phyloP scores from a whole-genome alignment of 2,329 filamentous ascomycete genomes.

The Nemania serpens region DNA sequence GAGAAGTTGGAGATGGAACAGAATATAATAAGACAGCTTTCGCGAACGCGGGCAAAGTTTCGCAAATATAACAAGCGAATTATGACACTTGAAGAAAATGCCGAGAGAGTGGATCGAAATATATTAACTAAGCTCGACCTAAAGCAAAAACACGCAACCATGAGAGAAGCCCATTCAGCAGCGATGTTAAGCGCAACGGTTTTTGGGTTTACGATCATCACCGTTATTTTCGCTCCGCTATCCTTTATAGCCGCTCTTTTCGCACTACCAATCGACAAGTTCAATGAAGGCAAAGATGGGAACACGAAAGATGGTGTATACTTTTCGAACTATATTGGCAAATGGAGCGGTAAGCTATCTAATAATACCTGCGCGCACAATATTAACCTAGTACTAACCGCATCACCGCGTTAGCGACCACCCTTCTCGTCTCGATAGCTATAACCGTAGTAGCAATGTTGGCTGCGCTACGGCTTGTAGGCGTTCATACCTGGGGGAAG shows the following conservation, averaged over 20 bases:
- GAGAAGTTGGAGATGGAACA: no score
- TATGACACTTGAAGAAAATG: conserved; percentile 6
- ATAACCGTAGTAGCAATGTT: conserved; percentile 12
- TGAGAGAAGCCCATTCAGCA: conserved; percentile 8
- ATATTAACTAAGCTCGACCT: conserved; percentile 1
- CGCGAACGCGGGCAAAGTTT: not conserved
- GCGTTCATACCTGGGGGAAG: conserved; percentile 6
- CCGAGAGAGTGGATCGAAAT: conserved; percentile 6
- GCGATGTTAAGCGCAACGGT: conserved; percentile 10
- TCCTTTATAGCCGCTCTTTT: conserved; percentile 7
- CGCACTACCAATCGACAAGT: conserved; percentile 9
- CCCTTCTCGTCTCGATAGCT: conserved; percentile 4
- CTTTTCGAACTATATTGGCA: conserved; percentile 10
- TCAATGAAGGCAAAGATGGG: conserved; percentile 10
- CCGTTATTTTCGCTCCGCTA: conserved; percentile 6
- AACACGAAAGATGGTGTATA: conserved; percentile 2
- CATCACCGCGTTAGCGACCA: not conserved
- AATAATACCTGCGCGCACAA: not conserved
- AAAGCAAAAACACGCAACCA: conserved; percentile 11
- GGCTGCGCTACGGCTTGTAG: conserved; percentile 8
- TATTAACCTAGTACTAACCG: not conserved
- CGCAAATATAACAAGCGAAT: conserved; percentile 11
- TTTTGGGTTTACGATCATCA: conserved; percentile 10
- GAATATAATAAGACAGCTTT: not conserved
- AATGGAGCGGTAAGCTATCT: conserved; percentile 7